Evolutionary conservation across 2,329 filamentous ascomycete genomes (phyloP).

Genomic region (Periconia sp.): DNA sequence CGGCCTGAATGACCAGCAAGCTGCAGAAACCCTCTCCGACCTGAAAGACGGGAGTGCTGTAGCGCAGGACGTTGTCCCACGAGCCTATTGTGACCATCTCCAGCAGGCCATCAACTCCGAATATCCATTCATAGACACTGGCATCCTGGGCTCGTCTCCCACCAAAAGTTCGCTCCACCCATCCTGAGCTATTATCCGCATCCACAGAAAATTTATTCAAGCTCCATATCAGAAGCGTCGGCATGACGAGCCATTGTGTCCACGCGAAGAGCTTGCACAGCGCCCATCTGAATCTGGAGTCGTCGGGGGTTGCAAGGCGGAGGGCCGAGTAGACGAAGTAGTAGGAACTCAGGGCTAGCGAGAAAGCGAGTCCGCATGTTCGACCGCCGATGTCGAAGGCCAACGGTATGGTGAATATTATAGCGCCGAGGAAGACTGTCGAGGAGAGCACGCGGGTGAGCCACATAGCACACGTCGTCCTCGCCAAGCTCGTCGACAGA

Average conservation of each 20-base stretch:
- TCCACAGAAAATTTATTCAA: slow-evolving; percentile 95
- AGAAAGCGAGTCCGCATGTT: slow-evolving; percentile 93
- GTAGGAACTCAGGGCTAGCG: slow-evolving; percentile 84
- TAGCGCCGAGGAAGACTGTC: slow-evolving; percentile 84
- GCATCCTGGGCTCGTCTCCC: slow-evolving; percentile 67
- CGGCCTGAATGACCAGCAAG: slow-evolving; percentile 90
- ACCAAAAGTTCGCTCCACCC: slow-evolving; percentile 81
- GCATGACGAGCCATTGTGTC: slow-evolving; percentile 86
- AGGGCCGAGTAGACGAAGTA: slow-evolving; percentile 87
- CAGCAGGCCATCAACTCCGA: slow-evolving; percentile 82
- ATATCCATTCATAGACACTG: slow-evolving; percentile 82
- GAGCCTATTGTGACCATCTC: slow-evolving; percentile 80
- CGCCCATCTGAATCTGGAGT: slow-evolving; percentile 75
- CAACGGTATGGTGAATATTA: slow-evolving; percentile 94
- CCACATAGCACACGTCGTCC: slow-evolving; percentile 70
- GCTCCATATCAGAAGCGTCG: slow-evolving; percentile 89
- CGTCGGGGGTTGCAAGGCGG: slow-evolving; percentile 79
- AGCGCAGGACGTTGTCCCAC: slow-evolving; percentile 88
- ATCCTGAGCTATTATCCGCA: slow-evolving; percentile 70
- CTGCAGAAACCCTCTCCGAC: slow-evolving; percentile 96
- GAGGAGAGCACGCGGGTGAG: slow-evolving; percentile 80
- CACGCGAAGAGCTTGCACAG: slow-evolving; percentile 72
- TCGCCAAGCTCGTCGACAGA: slow-evolving; percentile 56
- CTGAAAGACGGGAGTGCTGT: slow-evolving; percentile 94
- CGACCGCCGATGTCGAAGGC: slow-evolving; percentile 97